Base-by-base conservation (phyloP, 2,329 filamentous ascomycete genomes). In the Fusarium continuum region DNA sequence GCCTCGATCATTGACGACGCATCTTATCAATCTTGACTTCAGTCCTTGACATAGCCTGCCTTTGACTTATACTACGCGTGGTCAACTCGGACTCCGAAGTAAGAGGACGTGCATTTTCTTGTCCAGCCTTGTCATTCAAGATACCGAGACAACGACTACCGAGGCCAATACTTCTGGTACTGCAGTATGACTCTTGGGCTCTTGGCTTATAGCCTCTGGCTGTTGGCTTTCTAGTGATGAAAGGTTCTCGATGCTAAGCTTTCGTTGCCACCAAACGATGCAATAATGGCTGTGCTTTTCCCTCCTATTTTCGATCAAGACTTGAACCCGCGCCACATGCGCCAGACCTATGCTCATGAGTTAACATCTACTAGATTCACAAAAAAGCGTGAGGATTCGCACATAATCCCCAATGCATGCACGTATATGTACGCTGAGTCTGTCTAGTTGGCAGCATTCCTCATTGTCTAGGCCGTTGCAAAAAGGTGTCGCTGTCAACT, bases 121-220 rank as follows among this genome's bases (percentile, higher is more conserved):
- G 14, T 26, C 34, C 36, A 62, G 47, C 51, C 60, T 44, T 64
- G 49, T 59, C 47, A 45, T 45, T 26, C 46, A 36, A 57, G 17
- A 34, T 45, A 52, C 61, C 62, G 63, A 65, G 56, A 43, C 56
- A 51, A 57, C 31, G 52, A 38, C 61, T 54, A 45, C 61, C 61
- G 62, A 63, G 47, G 47, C 38, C 38, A 64, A 64, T 31, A 32
- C 39, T 19, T 59, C 19, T 14, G 58, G 44, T 44, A 41, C 31
- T 41, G 44, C 25, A 22, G 17, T 23, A 23, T 16, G 17, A n/a
- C 23, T 38, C 61, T 65, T 65, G 61, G n/a, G 50, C 60, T 43
- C 48, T 61, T 46, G 54, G 54, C 56, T 49, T 23, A 17, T 56
- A 34, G 23, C 28, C 23, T 20, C n/a, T n/a, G 43, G 31, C 43